phyloP scores from a whole-genome alignment of 2,329 filamentous ascomycete species.

The Epichloe festucae region DNA sequence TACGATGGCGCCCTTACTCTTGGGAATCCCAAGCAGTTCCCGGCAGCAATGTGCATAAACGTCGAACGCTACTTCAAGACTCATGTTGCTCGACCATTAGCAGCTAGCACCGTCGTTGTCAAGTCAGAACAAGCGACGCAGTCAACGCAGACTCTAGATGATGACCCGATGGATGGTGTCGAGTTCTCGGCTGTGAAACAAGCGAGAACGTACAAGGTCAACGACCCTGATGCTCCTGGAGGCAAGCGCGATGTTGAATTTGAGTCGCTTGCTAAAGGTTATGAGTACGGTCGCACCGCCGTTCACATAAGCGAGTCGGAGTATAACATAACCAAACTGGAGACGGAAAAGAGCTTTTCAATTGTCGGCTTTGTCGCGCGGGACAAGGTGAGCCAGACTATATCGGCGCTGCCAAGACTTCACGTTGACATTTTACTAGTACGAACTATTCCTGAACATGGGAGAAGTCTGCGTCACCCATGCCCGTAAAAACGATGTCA shows the following conservation, averaged over 20 bases:
- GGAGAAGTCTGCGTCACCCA: conserved; percentile 69
- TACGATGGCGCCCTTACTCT: conserved; percentile 73
- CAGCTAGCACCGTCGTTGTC: conserved; percentile 64
- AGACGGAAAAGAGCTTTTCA: conserved; percentile 61
- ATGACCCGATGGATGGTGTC: conserved; percentile 34
- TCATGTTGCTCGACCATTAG: conserved; percentile 58
- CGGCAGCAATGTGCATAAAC: conserved; percentile 65
- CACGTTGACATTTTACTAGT: conserved; percentile 30
- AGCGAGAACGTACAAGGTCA: conserved; percentile 67
- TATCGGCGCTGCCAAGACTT: neutral
- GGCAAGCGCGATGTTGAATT: conserved; percentile 71
- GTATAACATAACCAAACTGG: conserved; percentile 74
- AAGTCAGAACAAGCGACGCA: conserved; percentile 38
- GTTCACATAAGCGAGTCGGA: conserved; percentile 83
- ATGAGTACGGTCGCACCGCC: conserved; percentile 82
- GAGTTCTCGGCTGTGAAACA: conserved; percentile 61
- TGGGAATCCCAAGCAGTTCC: conserved; percentile 61
- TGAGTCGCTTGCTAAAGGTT: conserved; percentile 83
- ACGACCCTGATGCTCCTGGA: conserved; percentile 59
- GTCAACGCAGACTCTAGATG: conserved; percentile 35
- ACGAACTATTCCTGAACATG: conserved; percentile 75
- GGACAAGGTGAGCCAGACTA: conserved; percentile 41
- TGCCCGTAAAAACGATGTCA: conserved; percentile 64
- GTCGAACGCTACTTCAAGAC: conserved; percentile 87
- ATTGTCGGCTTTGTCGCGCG: conserved; percentile 76